phyloP scores from a whole-genome alignment of 768 basidiomycete genomes.

The Kwoniella sp. region DNA sequence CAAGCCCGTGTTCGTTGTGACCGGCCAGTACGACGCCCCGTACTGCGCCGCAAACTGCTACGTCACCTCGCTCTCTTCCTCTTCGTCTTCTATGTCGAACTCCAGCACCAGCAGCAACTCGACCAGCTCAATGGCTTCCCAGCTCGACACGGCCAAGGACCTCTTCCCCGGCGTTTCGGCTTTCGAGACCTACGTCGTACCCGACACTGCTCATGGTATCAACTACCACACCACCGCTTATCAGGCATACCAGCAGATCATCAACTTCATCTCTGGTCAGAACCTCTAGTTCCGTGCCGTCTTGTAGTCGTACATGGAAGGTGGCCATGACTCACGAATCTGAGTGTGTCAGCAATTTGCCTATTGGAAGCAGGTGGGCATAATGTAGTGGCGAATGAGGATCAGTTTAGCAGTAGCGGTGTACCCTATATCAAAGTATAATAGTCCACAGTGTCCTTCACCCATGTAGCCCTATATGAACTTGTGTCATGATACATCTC shows the following conservation, averaged over 20 bases:
- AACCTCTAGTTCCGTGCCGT: not conserved
- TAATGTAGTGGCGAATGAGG: too few species aligned
- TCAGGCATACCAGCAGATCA: slow-evolving; percentile 39
- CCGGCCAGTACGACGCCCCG: slow-evolving; percentile 38
- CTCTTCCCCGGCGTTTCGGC: slow-evolving; percentile 31
- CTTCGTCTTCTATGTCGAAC: not conserved
- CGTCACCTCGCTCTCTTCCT: slow-evolving; percentile 25
- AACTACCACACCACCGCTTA: slow-evolving; percentile 42
- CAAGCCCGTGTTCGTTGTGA: slow-evolving; percentile 37
- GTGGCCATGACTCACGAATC: too few species aligned
- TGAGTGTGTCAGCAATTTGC: too few species aligned
- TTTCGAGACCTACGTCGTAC: slow-evolving; percentile 37
- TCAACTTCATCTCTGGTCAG: slow-evolving; percentile 26
- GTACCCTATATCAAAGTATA: too few species aligned
- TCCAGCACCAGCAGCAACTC: not conserved
- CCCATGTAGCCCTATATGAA: too few species aligned
- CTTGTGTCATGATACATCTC: too few species aligned
- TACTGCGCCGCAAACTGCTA: slow-evolving; percentile 41
- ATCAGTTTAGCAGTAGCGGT: too few species aligned
- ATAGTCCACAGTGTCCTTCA: too few species aligned
- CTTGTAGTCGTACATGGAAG: too few species aligned
- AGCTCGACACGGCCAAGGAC: slow-evolving; percentile 40
- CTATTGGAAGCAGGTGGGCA: too few species aligned
- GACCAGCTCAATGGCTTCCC: not conserved
- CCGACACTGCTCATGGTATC: slow-evolving; percentile 44